These are phyloP conservation scores for Penicillium nordicum DNA, from an alignment of 2,329 filamentous ascomycete genomes.

Conservation along the genomic window DNA sequence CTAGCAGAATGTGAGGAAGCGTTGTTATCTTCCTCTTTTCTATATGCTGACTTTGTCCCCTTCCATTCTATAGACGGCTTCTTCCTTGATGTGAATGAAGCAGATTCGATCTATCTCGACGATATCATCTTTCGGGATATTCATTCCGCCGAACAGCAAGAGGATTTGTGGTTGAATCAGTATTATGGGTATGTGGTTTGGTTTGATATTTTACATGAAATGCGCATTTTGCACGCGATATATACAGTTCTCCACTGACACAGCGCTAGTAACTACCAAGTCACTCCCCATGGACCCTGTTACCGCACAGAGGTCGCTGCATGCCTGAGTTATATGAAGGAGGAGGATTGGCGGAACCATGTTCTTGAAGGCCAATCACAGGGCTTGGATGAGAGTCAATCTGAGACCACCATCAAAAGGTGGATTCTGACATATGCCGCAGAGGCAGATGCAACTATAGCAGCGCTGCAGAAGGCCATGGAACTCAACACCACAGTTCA, in stretches of 20 bases:
- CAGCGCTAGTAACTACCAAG: conserved; percentile 39
- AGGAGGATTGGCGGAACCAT: conserved; percentile 39
- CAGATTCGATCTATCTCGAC: conserved; percentile 42
- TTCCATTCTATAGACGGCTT: conserved; percentile 39
- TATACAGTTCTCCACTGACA: conserved; percentile 4
- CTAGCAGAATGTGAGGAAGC: conserved; percentile 41
- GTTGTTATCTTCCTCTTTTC: neutral
- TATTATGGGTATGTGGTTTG: conserved; percentile 38
- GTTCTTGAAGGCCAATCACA: conserved; percentile 36
- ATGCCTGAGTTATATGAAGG: conserved; percentile 40
- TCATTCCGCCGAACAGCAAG: conserved; percentile 23
- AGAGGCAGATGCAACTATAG: conserved; percentile 33
- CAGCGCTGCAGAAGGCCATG: conserved; percentile 21
- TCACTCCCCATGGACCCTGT: conserved; percentile 39
- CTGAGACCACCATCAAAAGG: conserved; percentile 32
- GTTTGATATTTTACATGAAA: conserved; percentile 5
- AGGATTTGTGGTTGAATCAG: conserved; percentile 35
- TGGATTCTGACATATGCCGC: conserved; percentile 36
- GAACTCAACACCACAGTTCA: conserved; percentile 14
- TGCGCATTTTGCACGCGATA: neutral
- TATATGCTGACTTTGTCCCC: neutral
- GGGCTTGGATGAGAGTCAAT: conserved; percentile 30
- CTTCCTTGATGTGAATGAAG: conserved; percentile 39
- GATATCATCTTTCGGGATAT: conserved; percentile 40
- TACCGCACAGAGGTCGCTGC: conserved; percentile 45